phyloP scores from a whole-genome alignment of 2,329 filamentous ascomycete species.

The Aspergillus sp. region DNA sequence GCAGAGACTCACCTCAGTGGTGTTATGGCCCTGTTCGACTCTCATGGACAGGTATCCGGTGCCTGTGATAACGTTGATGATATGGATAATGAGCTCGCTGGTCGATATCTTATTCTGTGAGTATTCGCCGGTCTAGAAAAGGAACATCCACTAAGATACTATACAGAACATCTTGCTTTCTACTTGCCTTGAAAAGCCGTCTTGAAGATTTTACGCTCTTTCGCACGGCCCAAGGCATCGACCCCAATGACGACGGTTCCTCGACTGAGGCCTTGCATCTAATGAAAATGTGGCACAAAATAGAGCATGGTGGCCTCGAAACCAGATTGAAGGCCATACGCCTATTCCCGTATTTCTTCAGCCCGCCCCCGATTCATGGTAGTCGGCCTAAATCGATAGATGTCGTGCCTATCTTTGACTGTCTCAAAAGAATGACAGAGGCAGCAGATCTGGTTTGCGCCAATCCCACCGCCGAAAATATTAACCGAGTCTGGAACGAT shows the following conservation, averaged over 20 bases:
- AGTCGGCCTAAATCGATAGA: not conserved
- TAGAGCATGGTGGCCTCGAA: not conserved
- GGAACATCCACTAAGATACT: not conserved
- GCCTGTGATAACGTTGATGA: not conserved
- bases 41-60: not conserved
- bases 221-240: not conserved
- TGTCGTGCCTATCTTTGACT: not conserved
- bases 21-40: not conserved
- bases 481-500: not conserved
- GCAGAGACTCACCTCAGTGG: not conserved
- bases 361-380: not conserved
- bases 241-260: not conserved
- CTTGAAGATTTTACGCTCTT: not conserved
- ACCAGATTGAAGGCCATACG: not conserved
- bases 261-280: not conserved
- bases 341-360: constrained; percentile 1
- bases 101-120: not conserved
- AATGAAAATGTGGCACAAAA: not conserved
- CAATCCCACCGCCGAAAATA: not conserved
- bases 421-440: not conserved
- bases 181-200: not conserved
- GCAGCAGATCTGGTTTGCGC: not conserved
- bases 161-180: not conserved
- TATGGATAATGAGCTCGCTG: not conserved
- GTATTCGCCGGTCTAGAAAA: not conserved